Base-by-base conservation (phyloP, 2,329 filamentous ascomycete genomes). In the Ilyonectria mors-panacis region DNA sequence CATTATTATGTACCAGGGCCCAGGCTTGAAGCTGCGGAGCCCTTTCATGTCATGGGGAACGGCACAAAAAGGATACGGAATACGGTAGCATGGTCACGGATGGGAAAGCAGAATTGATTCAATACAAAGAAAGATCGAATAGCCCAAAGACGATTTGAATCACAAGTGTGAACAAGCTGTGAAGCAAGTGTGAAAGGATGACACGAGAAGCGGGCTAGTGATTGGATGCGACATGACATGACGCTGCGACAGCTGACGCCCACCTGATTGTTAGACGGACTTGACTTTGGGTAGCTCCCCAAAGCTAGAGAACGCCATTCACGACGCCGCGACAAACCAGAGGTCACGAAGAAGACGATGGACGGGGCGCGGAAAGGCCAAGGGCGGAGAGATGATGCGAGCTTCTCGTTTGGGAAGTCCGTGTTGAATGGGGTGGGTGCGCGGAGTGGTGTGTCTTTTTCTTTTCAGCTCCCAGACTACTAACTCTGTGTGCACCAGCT, bases 31-130 rank as follows among this genome's bases (percentile, higher is more conserved):
- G 73, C 73, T 73, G 64, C 62, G 67, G 66, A 70, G 70, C 61
- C 71, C 70, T 63, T 70, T 73, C 59, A 73, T 74, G 66, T 71
- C 67, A 74, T 70, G 73, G 73, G 67, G 71, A 66, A 75, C 71
- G 73, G 71, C 65, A 75, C 71, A 75, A 75, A 75, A 75, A 67
- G 73, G 73, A 59, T 63, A 70, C 64, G 57, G 68, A 48, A 71
- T 73, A 57, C 55, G 71, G 50, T 59, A 66, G 63, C 50, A 72
- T 58, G 53, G 61, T 35, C 54, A 50, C 44, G 53, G 21, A 64
- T 44, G 17, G 60, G 51, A 28, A 59, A 54, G 47, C 42, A 50
- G 53, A 30, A 57, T 53, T 63, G 59, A 33, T 54, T 58, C 59
- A 58, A 54, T 57, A 67, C 19, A 59, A 28, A 54, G 19, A 63